Evolutionary conservation across 495 filamentous ascomycete species (phyloP).

Genomic region (Parathielavia hyrcaniae): DNA sequence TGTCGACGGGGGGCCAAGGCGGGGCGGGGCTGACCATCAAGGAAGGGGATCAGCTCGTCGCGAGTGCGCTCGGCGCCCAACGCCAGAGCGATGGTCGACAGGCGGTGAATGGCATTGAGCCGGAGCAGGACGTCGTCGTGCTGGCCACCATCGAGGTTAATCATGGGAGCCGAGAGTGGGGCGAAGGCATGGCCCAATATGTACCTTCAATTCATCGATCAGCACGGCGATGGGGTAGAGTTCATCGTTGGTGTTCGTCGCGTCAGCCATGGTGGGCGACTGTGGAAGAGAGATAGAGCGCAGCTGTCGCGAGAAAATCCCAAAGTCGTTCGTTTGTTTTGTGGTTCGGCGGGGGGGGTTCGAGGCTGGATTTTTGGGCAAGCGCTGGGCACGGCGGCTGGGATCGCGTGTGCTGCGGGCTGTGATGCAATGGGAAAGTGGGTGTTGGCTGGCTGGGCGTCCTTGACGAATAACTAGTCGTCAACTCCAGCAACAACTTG

Average conservation of each 20-base stretch:
- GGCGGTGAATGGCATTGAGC: constrained; percentile 94
- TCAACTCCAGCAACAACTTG: constrained; percentile 3
- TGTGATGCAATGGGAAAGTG: constrained; percentile 34
- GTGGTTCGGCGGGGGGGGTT: not conserved
- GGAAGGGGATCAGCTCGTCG: constrained; percentile 95
- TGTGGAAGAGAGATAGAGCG: constrained; percentile 15
- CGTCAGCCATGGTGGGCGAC: constrained; percentile 49
- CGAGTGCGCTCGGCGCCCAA: constrained; percentile 91
- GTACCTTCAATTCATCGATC: constrained; percentile 99
- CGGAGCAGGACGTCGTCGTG: constrained; percentile 97
- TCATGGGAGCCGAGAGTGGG: not conserved
- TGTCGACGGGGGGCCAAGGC: constrained; percentile 4
- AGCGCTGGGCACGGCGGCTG: constrained; percentile 22
- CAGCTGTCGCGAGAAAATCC: constrained; percentile 13
- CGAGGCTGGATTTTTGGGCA: constrained; percentile 22
- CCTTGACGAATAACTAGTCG: constrained; percentile 9
- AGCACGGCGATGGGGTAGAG: constrained; percentile 98
- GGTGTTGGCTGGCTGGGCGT: constrained; percentile 17
- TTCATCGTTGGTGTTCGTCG: constrained; percentile 70
- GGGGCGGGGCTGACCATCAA: constrained; percentile 68
- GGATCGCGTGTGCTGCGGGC: constrained; percentile 30
- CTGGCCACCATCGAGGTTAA: constrained; percentile 42
- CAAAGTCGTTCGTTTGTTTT: constrained; percentile 14
- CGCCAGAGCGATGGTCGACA: constrained; percentile 95
- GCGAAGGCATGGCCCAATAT: constrained; percentile 18